These are phyloP conservation scores for Dryas octopetala DNA, from an alignment of 306 rosid species.

Conservation along the genomic window DNA sequence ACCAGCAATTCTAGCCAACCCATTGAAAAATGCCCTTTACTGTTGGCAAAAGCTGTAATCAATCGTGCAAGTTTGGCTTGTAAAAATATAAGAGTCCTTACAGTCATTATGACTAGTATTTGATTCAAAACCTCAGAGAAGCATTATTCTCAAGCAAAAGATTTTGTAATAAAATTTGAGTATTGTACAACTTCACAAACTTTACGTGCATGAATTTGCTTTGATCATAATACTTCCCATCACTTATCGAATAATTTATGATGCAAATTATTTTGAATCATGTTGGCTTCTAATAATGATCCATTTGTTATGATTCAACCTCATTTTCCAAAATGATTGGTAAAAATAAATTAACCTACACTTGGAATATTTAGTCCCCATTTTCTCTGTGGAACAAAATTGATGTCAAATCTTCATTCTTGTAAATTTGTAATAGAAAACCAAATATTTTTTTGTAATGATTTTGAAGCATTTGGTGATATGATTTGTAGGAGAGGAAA, in stretches of 20 bases:
- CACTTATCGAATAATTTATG: not conserved
- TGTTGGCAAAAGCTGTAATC: not conserved
- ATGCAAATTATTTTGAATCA: not conserved
- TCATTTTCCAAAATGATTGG: not conserved
- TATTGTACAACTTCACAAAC: too few species aligned
- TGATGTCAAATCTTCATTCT: too few species aligned
- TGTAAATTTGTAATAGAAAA: too few species aligned
- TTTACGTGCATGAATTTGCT: not conserved
- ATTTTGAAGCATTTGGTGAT: not conserved
- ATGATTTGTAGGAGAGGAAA: not conserved
- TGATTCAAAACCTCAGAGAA: not conserved
- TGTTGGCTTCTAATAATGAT: not conserved
- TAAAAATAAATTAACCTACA: too few species aligned
- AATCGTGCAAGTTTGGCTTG: not conserved
- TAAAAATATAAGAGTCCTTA: not conserved
- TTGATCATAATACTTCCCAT: not conserved
- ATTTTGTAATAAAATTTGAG: too few species aligned
- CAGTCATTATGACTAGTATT: not conserved
- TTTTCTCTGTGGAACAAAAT: too few species aligned
- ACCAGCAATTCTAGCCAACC: slow-evolving; percentile 9
- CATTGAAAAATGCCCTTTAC: not conserved
- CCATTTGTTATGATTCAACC: not conserved
- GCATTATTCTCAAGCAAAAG: not conserved
- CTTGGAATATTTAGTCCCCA: too few species aligned
- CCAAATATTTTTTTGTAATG: not conserved